Evolutionary conservation across 2,329 filamentous ascomycete genomes (phyloP), one percentile per base, ranked within the genome.

Genomic region (Capronia epimyces): DNA sequence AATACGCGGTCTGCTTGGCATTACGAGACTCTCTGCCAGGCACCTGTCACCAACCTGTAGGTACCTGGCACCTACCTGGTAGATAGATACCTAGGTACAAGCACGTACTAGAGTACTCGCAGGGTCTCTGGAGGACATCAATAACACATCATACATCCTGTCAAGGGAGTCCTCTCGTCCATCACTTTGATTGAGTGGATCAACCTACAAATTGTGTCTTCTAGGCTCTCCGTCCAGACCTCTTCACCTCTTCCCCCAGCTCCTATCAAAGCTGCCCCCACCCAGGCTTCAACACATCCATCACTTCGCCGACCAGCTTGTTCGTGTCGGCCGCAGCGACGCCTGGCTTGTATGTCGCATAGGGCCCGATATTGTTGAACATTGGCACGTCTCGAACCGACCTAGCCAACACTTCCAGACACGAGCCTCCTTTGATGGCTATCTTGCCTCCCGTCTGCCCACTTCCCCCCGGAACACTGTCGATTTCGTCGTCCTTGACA

Each of bases 391-490:
- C 63, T 40, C 80, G 70, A 42, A 77, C 76, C 32, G 71, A 71
- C 8, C 62, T 64, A 59, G 76, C 75, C 2, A 75, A 73, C 1
- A 83, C 76, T 63, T 83, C 80, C 36, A 82, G 60, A 13, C 82
- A 70, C 13, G 71, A 75, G 0, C 78, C 77, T 46, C 61, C 50
- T 20, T 53, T 21, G 58, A 59, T 50, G 66, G 67, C 18, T 62
- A 64, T 51, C 66, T 62, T 42, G 7, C 25, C 20, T 50, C 64
- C 64, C 18, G 15, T 31, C 45, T 9, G 7, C 29, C 29, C 29
- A 32, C 16, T 46, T 22, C 16, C 24, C 12, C 36, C 45, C 8
- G 39, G 45, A 15, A 24, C 24, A 13, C 25, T 49, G 15, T 45
- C 27, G 25, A 72, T 65, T 24, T 70, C 67, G 3, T 72, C 66